Evolutionary conservation across 305 asterid species (phyloP), one percentile per base, ranked within the genome.

Genomic region (Euphrasia arctica): DNA sequence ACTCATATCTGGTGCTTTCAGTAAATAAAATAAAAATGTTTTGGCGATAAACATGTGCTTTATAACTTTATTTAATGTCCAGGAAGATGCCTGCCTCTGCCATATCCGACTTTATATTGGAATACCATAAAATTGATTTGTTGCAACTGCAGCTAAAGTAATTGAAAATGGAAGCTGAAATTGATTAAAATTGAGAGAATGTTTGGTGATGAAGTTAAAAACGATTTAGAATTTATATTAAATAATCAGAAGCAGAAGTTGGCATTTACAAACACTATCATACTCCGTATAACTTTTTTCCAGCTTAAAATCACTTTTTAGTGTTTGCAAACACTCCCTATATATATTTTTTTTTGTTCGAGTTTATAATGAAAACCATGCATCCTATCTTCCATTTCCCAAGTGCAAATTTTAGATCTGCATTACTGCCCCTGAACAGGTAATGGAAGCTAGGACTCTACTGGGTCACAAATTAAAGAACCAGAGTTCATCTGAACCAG

Each of bases 391-490:
- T 39, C 45, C 45, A 9, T 39, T 39, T 39, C 45, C 12, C 2
- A 39, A 39, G 45, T 39, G 45, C 45, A 39, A 8, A 7, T 8
- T 39, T 39, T 39, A 39, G 45, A 39, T 62, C 58, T 60, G 57
- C 60, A 32, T 36, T 41, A 52, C 65, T 45, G 55, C 66, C 66
- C 32, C 57, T 42, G 11, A 73, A 73, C 87, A 94, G 99, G 79
- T 91, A 59, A 60, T 85, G 74, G 81, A 79, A 74, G 96, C 96
- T 56, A 82, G 98, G 75, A 85, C 92, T 39, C 74, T 64, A 66
- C 80, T 94, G 65, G 78, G 87, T 12, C 70, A 73, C 14, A 93
- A 83, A 71, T 63, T 79, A 42, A 79, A 80, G 78, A 79, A 80
- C 58, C 71, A 59, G 62, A 66, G 76, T 61, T 49, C 76, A 49